Base-by-base conservation (phyloP, 1,284 basidiomycete species). In the Naganishia albida region DNA sequence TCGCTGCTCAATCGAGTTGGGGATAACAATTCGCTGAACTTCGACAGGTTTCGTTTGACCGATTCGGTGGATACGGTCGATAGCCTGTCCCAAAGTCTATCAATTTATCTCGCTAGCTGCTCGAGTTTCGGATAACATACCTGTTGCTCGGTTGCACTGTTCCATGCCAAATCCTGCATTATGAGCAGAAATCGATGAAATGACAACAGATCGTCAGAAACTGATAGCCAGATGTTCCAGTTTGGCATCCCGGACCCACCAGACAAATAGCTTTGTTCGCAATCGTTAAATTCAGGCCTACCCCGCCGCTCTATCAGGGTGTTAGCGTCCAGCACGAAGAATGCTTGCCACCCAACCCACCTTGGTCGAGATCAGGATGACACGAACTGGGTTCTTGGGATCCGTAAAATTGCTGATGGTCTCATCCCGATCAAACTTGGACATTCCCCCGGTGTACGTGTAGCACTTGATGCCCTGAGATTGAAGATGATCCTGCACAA, bases 11-110 rank as follows among this genome's bases (percentile, higher is more conserved):
- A 81, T 75, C 0, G 78, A 74, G 60, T 77, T 69, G 1, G 56
- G 64, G 49, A 79, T 76, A 51, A 94, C 86, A 1, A 96, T 82
- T 44, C 93, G 84, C 78, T 91, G 93, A 55, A 96, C 87, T 40
- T 90, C 81, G 63, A 93, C 90, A 1, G 88, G 88, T 69, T 82
- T 87, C 16, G 86, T 91, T 78, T 96, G 94, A 1, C 94, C 94
- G 67, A 97, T 96, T 6, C 94, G 87, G 77, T 97, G 94, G 0
- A 90, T 72, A 25, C 80, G 73, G 57, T 78, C 77, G 39, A 75
- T 70, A 2, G 77, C 77, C 70, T 65, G 20, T 28, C 15, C n/a
- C 15, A 18, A 23, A 16, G 16, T 10, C 6, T 15, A 42, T 26
- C 13, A 46, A 25, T 39, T 18, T 25, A 44, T n/a, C 39, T 10